Percentiles rank a stretch among this genome's conserved stretches.
Conservation (phyloP, 768 basidiomycete species). For the Pleurotus ostreatus region DNA sequence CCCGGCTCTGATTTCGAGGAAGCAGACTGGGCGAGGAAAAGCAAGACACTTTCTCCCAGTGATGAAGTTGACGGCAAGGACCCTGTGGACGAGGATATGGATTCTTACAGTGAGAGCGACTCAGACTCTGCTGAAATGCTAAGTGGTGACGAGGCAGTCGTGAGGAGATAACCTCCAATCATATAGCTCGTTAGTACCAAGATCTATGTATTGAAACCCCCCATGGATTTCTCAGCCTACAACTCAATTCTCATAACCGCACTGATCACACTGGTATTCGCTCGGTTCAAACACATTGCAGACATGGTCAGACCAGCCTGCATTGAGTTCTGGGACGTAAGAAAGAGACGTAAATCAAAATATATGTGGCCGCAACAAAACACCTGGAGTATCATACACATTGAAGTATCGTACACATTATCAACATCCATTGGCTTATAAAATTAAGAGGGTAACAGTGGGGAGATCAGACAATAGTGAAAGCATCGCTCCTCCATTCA, state of each 20-base stretch:
- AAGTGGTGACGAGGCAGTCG: constrained; percentile 11
- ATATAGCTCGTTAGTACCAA: too few relatives aligned
- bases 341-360: too few relatives aligned
- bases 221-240: too few relatives aligned
- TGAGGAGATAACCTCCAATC: too few relatives aligned
- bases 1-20: constrained; percentile 1
- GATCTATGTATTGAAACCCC: too few relatives aligned
- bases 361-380: too few relatives aligned
- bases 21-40: neutral
- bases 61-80: neutral
- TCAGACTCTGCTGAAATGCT: constrained; percentile 11
- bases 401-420: neutral
- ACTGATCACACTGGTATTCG: too few relatives aligned
- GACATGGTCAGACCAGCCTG: too few relatives aligned
- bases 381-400: neutral
- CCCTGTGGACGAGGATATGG: neutral
- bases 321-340: too few relatives aligned
- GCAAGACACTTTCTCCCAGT: neutral
- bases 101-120: constrained; percentile 10
- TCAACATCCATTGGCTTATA: neutral
- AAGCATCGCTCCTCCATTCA: constrained; percentile 41
- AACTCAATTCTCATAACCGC: too few relatives aligned
- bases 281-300: too few relatives aligned
- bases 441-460: neutral
- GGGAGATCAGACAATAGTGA: neutral